Base-by-base conservation (phyloP, 2,329 filamentous ascomycete genomes). In the Colletotrichum eremochloae region DNA sequence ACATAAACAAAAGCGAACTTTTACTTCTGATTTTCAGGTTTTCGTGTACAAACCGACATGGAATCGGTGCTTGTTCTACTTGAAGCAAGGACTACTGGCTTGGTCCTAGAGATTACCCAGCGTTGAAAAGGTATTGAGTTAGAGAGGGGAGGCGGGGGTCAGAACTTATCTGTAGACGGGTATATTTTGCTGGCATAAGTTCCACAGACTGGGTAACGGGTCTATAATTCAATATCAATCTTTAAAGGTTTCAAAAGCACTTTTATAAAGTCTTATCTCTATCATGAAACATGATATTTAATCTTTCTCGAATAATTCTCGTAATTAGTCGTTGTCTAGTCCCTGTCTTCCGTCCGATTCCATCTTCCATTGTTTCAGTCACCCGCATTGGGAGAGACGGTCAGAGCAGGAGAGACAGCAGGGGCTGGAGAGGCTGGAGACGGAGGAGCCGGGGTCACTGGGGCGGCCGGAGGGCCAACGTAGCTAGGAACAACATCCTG, bases 11-110 rank as follows among this genome's bases (percentile, higher is more conserved):
- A 33, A 62, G 12, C 67, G 67, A 15, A 73, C 62, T 9, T 73
- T 66, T 24, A n/a, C 29, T 11, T 73, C 62, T 2, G 31, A 73
- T 9, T 31, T 73, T 15, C 36, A 46, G n/a, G 53, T 73, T 11
- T 67, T 73, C 31, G 67, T 58, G 9, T 31, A 55, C 29, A 71
- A 48, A 38, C 61, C 63, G 29, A 52, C 56, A 4, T 70, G 56
- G 56, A 48, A 44, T 18, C 56, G 53, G 0, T 71, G 61, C 56
- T 58, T 48, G 56, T 44, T 66, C 36, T 73, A 62, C 18, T 36
- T 73, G 2, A 66, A 71, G 38, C 67, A 71, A 40, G 11, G 14
- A 42, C 40, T 18, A 42, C 5, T 42, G 40, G 14, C 40, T 29
- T 52, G 5, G 24, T 29, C 14, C 14, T 29, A 7, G 2, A 15